Percentiles rank a stretch among this genome's conserved stretches.
Conservation (phyloP, 1,284 basidiomycete genomes). For the Leccinum variabile region DNA sequence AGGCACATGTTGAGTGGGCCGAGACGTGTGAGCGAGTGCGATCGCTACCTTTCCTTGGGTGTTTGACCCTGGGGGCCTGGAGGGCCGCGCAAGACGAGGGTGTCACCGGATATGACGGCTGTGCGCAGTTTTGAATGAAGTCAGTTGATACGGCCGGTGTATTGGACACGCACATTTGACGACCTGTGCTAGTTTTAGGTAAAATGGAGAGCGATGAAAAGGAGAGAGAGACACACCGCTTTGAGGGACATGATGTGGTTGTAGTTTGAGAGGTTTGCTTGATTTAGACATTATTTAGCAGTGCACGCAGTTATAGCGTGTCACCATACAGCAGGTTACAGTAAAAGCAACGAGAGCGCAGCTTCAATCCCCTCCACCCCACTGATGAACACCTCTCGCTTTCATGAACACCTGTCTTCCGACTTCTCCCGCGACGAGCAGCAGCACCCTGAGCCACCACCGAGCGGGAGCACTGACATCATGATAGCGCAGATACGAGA, state of each 20-base stretch:
- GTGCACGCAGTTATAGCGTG: neutral
- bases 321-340: neutral
- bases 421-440: conserved; percentile 17
- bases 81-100: conserved; percentile 77
- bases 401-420: conserved; percentile 32
- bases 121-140: conserved; percentile 21
- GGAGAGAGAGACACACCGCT: conserved; percentile 50
- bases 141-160: conserved; percentile 12
- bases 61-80: conserved; percentile 79
- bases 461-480: conserved; percentile 28
- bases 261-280: no score
- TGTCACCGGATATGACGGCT: conserved; percentile 90
- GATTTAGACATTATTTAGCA: no score
- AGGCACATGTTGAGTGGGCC: conserved; percentile 9
- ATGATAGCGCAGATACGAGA: conserved; percentile 35
- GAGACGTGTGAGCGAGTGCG: neutral
- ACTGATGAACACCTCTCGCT: conserved; percentile 32
- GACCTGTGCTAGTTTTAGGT: conserved; percentile 41
- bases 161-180: conserved; percentile 59
- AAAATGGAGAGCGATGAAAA: neutral
- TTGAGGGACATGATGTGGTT: conserved; percentile 57
- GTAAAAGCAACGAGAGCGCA: conserved; percentile 17
- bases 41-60: conserved; percentile 81
- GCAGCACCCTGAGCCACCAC: conserved; percentile 13
- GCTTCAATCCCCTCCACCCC: conserved; percentile 6